These are phyloP conservation scores for Coniochaeta sp. DNA, from an alignment of 2,329 filamentous ascomycete genomes.

Conservation along the genomic window DNA sequence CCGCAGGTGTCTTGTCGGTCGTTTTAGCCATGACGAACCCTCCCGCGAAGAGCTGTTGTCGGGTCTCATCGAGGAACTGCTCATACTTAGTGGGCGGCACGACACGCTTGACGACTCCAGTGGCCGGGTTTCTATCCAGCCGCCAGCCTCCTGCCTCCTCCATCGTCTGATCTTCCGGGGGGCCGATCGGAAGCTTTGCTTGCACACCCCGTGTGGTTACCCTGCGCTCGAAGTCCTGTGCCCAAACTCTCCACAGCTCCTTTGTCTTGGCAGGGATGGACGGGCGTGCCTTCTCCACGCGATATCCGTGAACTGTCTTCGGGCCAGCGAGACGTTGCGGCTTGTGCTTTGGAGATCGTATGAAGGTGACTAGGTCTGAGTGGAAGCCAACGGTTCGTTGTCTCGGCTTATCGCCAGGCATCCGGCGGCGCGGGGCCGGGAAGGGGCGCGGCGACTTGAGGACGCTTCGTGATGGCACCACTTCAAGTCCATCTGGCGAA, in stretches of 20 bases:
- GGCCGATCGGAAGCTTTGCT: neutral
- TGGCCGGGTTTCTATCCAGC: neutral
- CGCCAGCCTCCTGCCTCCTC: neutral
- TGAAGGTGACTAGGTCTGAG: constrained; percentile 12
- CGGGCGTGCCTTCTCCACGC: neutral
- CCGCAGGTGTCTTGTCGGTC: neutral
- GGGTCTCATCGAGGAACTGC: neutral
- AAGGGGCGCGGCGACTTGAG: neutral
- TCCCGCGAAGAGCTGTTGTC: neutral
- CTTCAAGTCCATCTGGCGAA: neutral
- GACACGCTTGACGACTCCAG: neutral
- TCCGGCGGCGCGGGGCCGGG: neutral
- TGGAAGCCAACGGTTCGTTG: constrained; percentile 14
- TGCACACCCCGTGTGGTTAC: neutral
- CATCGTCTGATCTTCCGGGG: neutral
- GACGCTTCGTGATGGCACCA: constrained; percentile 3
- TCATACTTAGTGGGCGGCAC: neutral
- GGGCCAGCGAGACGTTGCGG: neutral
- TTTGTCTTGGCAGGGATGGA: neutral
- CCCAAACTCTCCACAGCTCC: neutral
- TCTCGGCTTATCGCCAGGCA: constrained; percentile 13
- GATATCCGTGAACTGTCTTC: neutral
- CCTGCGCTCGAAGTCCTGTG: too few species aligned
- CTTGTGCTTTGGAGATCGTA: neutral
- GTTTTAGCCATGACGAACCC: neutral